Conservation (phyloP, 108 stramenopile species). For the Cylindrotheca fusiformis region DNA sequence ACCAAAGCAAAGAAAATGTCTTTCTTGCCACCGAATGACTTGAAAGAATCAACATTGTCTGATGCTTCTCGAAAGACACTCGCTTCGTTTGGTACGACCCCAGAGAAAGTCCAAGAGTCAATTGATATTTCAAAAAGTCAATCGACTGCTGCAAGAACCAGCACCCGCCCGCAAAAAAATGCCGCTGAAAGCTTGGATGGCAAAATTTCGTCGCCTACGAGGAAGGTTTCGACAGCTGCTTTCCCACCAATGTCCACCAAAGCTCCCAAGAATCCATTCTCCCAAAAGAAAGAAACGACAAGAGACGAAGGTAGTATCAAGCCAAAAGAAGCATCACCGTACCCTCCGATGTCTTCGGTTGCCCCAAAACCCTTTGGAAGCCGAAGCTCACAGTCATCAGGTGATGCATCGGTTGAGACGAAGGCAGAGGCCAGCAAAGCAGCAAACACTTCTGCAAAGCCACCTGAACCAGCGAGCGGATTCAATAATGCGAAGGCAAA, state of each 20-base stretch:
- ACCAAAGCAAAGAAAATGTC: constrained; percentile 11
- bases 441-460: neutral
- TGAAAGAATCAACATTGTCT: constrained; percentile 48
- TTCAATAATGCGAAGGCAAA: neutral
- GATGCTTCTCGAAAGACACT: constrained; percentile 58
- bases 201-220: neutral
- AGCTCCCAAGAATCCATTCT: constrained; percentile 42
- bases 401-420: neutral
- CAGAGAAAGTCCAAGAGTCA: constrained; percentile 58
- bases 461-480: neutral
- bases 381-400: constrained; percentile 5
- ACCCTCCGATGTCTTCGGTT: constrained; percentile 6
- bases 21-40: constrained; percentile 29
- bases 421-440: neutral
- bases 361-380: constrained; percentile 23
- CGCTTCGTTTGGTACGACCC: constrained; percentile 68
- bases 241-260: constrained; percentile 61
- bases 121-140: constrained; percentile 38
- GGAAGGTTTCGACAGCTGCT: constrained; percentile 5
- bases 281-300: constrained; percentile 9
- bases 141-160: neutral
- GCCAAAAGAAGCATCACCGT: constrained; percentile 23
- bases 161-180: neutral
- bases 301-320: constrained; percentile 4
- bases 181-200: neutral